Evolutionary conservation across 441 rosid species (phyloP).

Genomic region (Erodium chrysanthum): DNA sequence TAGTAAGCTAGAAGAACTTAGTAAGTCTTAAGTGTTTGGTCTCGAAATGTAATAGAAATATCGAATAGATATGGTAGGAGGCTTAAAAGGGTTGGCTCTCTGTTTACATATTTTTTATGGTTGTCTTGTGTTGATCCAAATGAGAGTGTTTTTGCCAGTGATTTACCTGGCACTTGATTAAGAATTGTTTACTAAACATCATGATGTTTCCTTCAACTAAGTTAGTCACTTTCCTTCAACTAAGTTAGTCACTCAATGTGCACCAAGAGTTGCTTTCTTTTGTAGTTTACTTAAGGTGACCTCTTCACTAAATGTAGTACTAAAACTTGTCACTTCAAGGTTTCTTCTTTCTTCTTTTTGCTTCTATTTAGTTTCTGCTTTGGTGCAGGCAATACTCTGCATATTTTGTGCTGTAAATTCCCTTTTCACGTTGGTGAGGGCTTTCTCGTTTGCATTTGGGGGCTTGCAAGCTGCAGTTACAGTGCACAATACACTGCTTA

Average conservation of each 20-base stretch:
- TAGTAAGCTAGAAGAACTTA: background rate
- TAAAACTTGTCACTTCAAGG: background rate
- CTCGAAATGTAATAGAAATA: background rate
- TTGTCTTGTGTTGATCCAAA: too few species aligned
- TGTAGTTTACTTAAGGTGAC: background rate
- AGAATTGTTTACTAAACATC: background rate
- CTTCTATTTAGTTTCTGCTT: constrained; percentile 18
- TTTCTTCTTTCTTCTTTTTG: background rate
- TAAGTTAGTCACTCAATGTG: background rate
- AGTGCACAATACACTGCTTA: constrained; percentile 61
- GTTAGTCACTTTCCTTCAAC: background rate
- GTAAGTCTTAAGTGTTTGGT: background rate
- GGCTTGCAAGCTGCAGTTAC: constrained; percentile 72
- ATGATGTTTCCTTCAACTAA: background rate
- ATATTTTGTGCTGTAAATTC: constrained; percentile 69
- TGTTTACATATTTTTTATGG: too few species aligned
- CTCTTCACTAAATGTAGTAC: background rate
- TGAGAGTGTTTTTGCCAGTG: too few species aligned
- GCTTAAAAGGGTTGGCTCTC: too few species aligned
- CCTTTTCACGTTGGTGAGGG: constrained; percentile 65
- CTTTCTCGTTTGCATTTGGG: constrained; percentile 93
- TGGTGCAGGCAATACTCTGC: constrained; percentile 66
- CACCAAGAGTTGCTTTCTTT: background rate
- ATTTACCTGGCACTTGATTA: too few species aligned
- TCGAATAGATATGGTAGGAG: too few species aligned